Conservation (phyloP, 2,329 filamentous ascomycete genomes). For the Beauveria pseudobassiana region DNA sequence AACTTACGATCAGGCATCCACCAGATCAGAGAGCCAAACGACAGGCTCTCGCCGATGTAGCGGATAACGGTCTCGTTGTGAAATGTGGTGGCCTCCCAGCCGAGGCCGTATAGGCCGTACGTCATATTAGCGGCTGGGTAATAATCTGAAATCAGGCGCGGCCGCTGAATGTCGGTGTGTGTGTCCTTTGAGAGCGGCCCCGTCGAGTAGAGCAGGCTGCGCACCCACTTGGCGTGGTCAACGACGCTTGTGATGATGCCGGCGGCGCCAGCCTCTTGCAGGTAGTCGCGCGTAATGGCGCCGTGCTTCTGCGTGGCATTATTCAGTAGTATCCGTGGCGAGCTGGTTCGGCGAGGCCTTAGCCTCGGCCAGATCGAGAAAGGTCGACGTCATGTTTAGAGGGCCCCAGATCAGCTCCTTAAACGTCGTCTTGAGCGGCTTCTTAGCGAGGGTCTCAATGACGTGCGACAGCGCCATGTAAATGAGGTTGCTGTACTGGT, state of each 20-base stretch:
- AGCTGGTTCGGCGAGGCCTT: not conserved
- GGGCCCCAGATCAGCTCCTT: conserved; percentile 30
- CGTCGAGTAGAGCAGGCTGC: not conserved
- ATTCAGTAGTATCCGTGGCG: not conserved
- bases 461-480: conserved; percentile 33
- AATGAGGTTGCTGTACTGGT: conserved; percentile 40
- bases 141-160: not conserved
- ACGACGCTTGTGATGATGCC: conserved; percentile 3
- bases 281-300: not conserved
- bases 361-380: conserved; percentile 15
- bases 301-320: not conserved
- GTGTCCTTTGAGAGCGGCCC: not conserved
- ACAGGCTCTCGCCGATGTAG: not conserved
- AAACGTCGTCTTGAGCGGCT: conserved; percentile 29
- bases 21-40: not conserved
- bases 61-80: not conserved
- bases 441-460: conserved; percentile 27
- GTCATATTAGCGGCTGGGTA: accelerated
- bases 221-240: conserved; percentile 4
- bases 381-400: conserved; percentile 34
- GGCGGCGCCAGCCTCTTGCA: not conserved
- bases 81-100: not conserved
- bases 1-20: not conserved
- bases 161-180: not conserved
- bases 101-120: not conserved